A percentile compares a stretch with the other conserved stretches of the same genome.
Evolutionary conservation across 495 filamentous ascomycete species (phyloP).

Genomic region (Xylaria curta): DNA sequence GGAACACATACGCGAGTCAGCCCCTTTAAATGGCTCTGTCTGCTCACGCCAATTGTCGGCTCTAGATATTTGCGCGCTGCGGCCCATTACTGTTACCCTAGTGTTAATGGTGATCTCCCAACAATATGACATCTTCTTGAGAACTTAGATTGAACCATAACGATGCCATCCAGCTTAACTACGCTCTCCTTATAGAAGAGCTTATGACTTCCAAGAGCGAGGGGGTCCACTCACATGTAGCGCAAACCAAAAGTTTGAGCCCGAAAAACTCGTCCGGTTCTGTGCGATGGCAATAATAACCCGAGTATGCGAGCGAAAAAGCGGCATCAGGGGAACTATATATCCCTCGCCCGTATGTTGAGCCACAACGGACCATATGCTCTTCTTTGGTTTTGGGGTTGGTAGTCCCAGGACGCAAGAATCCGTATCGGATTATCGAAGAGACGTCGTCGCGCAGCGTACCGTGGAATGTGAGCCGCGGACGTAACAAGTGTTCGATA

Average conservation of each 20-base stretch:
- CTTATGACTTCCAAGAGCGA: neutral
- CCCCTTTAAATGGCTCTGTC: neutral
- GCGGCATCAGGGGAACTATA: neutral
- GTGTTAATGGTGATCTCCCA: neutral
- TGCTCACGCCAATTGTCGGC: neutral
- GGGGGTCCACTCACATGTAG: neutral
- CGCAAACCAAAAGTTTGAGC: neutral
- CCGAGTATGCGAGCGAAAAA: neutral
- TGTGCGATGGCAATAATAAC: neutral
- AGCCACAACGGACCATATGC: neutral
- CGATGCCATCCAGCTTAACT: no score
- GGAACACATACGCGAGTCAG: neutral
- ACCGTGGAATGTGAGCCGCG: slow-evolving; percentile 47
- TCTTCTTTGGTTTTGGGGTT: slow-evolving; percentile 2
- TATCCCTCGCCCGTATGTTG: slow-evolving; percentile 1
- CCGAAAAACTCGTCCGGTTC: neutral
- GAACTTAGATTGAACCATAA: no score
- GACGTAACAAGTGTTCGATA: slow-evolving; percentile 40
- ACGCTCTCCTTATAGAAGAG: no score
- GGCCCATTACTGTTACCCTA: neutral
- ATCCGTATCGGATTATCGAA: neutral
- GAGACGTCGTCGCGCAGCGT: neutral
- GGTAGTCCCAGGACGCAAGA: neutral
- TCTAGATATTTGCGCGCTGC: neutral
- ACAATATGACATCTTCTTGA: no score